Conservation (phyloP, 1,139 yeast genomes). For the Suhomyces panamericanus region DNA sequence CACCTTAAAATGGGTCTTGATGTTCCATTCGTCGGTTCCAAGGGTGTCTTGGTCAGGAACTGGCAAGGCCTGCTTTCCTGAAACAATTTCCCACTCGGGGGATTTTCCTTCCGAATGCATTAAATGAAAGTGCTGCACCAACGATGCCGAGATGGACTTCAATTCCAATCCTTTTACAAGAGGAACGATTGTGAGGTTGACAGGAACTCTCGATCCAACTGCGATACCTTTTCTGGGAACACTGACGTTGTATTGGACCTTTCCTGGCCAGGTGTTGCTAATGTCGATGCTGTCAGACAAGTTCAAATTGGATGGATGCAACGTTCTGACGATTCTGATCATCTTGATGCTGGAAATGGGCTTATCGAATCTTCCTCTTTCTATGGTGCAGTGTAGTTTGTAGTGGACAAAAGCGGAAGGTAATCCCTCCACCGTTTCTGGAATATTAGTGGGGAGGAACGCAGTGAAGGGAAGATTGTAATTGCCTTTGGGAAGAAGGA, state of each 20-base stretch:
- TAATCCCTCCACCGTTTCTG: conserved; percentile 70
- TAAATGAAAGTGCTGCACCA: conserved; percentile 53
- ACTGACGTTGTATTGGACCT: conserved; percentile 61
- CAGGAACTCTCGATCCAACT: conserved; percentile 55
- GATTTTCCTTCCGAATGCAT: conserved; percentile 38
- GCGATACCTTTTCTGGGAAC: conserved; percentile 61
- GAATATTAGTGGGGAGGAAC: conserved; percentile 56
- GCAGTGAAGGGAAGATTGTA: conserved; percentile 64
- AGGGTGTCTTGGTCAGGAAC: conserved; percentile 30
- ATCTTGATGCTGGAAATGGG: conserved; percentile 34
- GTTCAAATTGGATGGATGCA: conserved; percentile 51
- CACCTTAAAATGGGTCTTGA: conserved; percentile 48
- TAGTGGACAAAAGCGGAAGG: conserved; percentile 56
- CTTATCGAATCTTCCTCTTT: conserved; percentile 53
- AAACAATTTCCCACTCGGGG: conserved; percentile 46
- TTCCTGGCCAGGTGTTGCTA: conserved; percentile 64
- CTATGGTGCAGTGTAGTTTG: conserved; percentile 54
- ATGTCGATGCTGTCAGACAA: conserved; percentile 58
- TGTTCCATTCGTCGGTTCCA: conserved; percentile 50
- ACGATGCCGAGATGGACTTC: conserved; percentile 48
- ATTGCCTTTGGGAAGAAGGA: conserved; percentile 60
- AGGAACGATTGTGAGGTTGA: conserved; percentile 57
- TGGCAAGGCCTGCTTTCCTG: conserved; percentile 31
- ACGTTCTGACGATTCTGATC: conserved; percentile 46
- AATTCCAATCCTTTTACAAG: conserved; percentile 56